These are phyloP conservation scores for Podospora pseudopauciseta DNA, from an alignment of 495 filamentous ascomycete genomes.

Conservation along the genomic window DNA sequence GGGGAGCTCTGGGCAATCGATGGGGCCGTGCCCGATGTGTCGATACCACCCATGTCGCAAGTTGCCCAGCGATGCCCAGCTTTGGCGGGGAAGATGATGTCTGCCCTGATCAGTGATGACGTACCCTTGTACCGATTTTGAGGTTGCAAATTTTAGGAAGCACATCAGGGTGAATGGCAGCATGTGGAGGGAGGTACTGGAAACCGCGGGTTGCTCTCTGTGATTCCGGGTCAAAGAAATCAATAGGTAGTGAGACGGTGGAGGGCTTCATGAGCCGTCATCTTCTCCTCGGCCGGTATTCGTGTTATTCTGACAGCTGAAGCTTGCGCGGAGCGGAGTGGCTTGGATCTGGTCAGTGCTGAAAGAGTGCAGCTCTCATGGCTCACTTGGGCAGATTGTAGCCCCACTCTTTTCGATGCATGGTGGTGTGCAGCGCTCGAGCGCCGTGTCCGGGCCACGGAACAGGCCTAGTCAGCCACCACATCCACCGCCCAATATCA, in stretches of 20 bases:
- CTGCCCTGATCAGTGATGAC: background rate
- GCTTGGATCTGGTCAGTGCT: constrained; percentile 12
- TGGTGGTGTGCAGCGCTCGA: background rate
- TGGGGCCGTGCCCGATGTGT: background rate
- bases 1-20: background rate
- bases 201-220: background rate
- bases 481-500: constrained; percentile 5
- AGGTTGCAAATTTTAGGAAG: background rate
- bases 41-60: background rate
- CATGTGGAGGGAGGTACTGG: no score
- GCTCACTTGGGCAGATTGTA: background rate
- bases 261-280: background rate
- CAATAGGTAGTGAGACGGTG: background rate
- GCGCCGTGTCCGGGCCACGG: constrained; percentile 2
- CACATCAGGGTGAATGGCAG: background rate
- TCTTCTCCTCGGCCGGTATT: background rate
- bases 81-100: constrained; percentile 1
- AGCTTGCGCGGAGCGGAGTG: background rate
- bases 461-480: constrained; percentile 5
- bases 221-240: background rate
- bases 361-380: constrained; percentile 1
- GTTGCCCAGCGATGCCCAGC: background rate
- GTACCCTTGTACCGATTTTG: constrained; percentile 2
- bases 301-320: constrained; percentile 12
- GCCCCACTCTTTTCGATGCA: background rate